A percentile compares a stretch with the other conserved stretches of the same genome.
These are phyloP conservation scores for Lathyrus sativus DNA, from an alignment of 306 rosid genomes.

Conservation along the genomic window DNA sequence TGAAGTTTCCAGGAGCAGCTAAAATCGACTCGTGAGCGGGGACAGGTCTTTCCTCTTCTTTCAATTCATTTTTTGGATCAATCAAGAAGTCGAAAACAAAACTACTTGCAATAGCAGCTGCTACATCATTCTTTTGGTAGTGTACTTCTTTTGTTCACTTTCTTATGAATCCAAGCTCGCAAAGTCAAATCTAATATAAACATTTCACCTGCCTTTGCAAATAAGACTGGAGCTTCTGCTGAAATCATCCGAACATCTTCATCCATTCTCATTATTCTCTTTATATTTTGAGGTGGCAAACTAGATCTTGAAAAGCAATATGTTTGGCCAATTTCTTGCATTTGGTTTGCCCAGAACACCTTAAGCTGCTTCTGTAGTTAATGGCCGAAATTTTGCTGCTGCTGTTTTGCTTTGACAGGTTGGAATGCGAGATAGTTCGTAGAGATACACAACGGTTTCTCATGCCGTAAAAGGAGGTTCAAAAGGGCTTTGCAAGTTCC, in stretches of 20 bases:
- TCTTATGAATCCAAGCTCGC: conserved; percentile 85
- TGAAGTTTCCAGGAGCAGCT: too few relatives aligned
- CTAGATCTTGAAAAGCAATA: conserved; percentile 69
- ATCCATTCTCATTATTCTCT: conserved; percentile 87
- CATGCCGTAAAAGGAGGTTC: too few relatives aligned
- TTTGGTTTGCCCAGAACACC: conserved; percentile 74
- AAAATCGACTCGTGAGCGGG: too few relatives aligned
- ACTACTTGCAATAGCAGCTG: conserved; percentile 77
- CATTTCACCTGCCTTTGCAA: conserved; percentile 87
- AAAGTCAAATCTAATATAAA: conserved; percentile 77
- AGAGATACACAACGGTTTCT: too few relatives aligned
- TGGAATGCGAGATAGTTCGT: too few relatives aligned
- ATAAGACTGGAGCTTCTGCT: conserved; percentile 77
- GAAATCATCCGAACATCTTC: conserved; percentile 88
- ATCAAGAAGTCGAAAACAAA: conserved; percentile 79
- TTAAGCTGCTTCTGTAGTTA: conserved; percentile 53
- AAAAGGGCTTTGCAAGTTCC: too few relatives aligned
- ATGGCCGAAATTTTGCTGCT: too few relatives aligned
- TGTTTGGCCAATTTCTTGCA: conserved; percentile 74
- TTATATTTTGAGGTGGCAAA: conserved; percentile 72
- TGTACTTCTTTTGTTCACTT: conserved; percentile 83
- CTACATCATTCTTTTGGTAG: conserved; percentile 80
- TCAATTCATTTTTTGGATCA: conserved; percentile 66
- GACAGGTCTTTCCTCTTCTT: conserved; percentile 74
- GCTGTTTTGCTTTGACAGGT: too few relatives aligned